A percentile compares a stretch with the other conserved stretches of the same genome.
phyloP scores from a whole-genome alignment of 306 rosid species.

The Quercus aquifolioides region DNA sequence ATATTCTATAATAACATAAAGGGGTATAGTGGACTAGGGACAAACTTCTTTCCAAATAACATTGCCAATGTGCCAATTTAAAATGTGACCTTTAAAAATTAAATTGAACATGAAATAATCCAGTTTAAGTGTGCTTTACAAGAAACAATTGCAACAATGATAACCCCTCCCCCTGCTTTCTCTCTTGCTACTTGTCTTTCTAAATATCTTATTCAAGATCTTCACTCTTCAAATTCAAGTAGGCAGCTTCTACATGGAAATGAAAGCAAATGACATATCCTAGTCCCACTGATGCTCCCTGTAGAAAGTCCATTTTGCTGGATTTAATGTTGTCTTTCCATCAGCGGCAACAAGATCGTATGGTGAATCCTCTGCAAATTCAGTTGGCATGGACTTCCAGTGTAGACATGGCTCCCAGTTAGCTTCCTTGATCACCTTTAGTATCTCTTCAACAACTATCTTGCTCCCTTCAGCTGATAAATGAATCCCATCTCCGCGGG shows the following conservation, averaged over 20 bases:
- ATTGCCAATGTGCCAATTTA: neutral
- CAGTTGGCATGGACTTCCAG: conserved; percentile 79
- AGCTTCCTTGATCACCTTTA: conserved; percentile 69
- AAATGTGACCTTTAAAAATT: neutral
- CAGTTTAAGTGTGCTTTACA: too few relatives aligned
- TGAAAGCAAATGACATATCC: neutral
- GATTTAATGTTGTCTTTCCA: conserved; percentile 71
- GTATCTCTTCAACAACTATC: conserved; percentile 73
- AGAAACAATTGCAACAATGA: too few relatives aligned
- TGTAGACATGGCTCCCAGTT: conserved; percentile 86
- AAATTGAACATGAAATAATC: neutral
- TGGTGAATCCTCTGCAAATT: conserved; percentile 76
- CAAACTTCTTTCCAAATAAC: neutral
- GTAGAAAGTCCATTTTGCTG: conserved; percentile 79
- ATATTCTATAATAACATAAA: too few relatives aligned
- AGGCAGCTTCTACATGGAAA: conserved; percentile 1
- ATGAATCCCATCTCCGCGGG: conserved; percentile 94
- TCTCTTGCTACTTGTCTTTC: neutral
- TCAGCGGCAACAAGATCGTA: conserved; percentile 87
- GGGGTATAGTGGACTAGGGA: neutral
- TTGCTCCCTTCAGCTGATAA: conserved; percentile 90
- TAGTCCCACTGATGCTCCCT: conserved; percentile 78
- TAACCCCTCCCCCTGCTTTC: neutral
- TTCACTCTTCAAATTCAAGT: neutral
- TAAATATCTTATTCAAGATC: neutral